Evolutionary conservation across 2,329 filamentous ascomycete genomes (phyloP).

Genomic region (Herpotrichia juniperi): DNA sequence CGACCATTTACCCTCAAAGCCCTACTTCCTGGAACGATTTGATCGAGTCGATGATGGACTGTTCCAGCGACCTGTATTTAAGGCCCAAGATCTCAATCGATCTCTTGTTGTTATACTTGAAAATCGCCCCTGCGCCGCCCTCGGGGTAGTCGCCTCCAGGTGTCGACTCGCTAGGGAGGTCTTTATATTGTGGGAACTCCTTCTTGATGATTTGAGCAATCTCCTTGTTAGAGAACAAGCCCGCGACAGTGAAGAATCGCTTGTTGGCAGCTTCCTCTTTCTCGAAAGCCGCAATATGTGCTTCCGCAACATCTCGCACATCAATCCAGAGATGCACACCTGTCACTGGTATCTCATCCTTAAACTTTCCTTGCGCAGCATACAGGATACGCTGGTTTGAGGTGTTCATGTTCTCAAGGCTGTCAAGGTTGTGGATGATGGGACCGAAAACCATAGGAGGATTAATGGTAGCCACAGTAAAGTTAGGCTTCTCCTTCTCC

Average conservation of each 20-base stretch:
- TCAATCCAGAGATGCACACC: constrained; percentile 58
- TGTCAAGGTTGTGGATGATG: constrained; percentile 64
- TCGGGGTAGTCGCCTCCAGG: constrained; percentile 54
- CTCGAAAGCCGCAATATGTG: constrained; percentile 66
- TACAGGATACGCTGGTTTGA: constrained; percentile 72
- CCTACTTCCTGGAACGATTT: constrained; percentile 65
- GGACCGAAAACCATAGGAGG: constrained; percentile 59
- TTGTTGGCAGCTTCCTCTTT: constrained; percentile 64
- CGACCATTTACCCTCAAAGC: constrained; percentile 34
- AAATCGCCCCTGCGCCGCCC: constrained; percentile 50
- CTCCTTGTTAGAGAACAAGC: constrained; percentile 66
- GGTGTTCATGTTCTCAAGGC: constrained; percentile 70
- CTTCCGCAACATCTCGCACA: constrained; percentile 63
- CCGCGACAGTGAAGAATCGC: constrained; percentile 66
- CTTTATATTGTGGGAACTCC: constrained; percentile 60
- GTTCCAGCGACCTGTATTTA: constrained; percentile 63
- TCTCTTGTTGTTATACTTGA: constrained; percentile 61
- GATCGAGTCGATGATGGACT: constrained; percentile 67
- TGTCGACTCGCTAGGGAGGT: constrained; percentile 52
- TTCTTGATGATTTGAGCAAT: constrained; percentile 63
- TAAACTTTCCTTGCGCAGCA: constrained; percentile 67
- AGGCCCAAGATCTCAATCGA: constrained; percentile 64
- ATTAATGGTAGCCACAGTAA: constrained; percentile 56
- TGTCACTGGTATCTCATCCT: constrained; percentile 63
- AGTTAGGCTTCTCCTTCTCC: constrained; percentile 58